Conservation (phyloP, 2,329 filamentous ascomycete species). For the Colletotrichum echinochloae region DNA sequence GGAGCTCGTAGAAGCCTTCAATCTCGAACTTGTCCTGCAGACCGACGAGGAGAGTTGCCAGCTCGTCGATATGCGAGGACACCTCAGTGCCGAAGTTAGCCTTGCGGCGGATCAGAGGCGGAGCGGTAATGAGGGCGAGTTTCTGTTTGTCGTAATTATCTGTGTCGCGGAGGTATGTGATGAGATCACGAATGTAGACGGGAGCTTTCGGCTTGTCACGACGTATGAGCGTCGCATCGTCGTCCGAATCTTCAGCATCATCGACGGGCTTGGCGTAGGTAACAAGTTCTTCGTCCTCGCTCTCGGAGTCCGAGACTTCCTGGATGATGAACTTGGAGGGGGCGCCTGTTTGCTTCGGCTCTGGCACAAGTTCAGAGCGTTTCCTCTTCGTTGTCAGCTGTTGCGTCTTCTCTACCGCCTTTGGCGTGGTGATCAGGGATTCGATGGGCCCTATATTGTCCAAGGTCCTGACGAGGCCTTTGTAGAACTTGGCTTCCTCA, state of each 20-base stretch:
- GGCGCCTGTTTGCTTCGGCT: constrained; percentile 47
- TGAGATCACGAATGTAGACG: constrained; percentile 90
- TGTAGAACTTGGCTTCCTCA: constrained; percentile 81
- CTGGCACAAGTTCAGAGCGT: constrained; percentile 43
- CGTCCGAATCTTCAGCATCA: constrained; percentile 91
- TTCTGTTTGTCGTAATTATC: constrained; percentile 89
- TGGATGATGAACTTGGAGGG: constrained; percentile 68
- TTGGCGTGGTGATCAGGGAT: constrained; percentile 54
- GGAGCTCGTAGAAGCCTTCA: constrained; percentile 79
- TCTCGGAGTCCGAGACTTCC: constrained; percentile 71
- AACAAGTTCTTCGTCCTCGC: constrained; percentile 75
- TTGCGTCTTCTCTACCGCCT: constrained; percentile 39
- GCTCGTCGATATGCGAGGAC: constrained; percentile 82
- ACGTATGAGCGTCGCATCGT: constrained; percentile 88
- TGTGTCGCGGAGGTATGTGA: constrained; percentile 80
- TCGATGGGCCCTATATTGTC: constrained; percentile 73
- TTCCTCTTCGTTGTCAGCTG: constrained; percentile 25
- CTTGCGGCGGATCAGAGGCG: constrained; percentile 87
- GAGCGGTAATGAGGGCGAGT: constrained; percentile 81
- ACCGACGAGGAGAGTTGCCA: constrained; percentile 81
- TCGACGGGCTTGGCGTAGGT: constrained; percentile 89
- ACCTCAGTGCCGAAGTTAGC: constrained; percentile 90
- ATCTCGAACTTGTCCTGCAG: constrained; percentile 89
- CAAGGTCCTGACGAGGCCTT: constrained; percentile 69
- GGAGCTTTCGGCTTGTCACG: constrained; percentile 86